A percentile compares a stretch with the other conserved stretches of the same genome.
phyloP scores from a whole-genome alignment of 2,329 filamentous ascomycete genomes.

The Ambrosiella beaveri region DNA sequence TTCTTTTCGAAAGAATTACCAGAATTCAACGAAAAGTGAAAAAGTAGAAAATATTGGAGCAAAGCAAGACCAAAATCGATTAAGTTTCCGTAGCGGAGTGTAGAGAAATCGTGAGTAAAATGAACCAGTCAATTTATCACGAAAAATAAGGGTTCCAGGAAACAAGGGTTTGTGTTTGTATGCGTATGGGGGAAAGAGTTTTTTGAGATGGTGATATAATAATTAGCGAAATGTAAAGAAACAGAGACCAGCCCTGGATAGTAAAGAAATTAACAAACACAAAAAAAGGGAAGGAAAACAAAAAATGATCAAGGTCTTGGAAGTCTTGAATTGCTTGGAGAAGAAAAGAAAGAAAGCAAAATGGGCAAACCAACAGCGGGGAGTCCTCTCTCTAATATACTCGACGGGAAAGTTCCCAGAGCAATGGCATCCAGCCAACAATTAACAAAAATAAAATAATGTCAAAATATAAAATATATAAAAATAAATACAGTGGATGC shows the following conservation, averaged over 20 bases:
- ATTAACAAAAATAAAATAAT: conserved; percentile 23
- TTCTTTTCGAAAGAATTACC: conserved; percentile 12
- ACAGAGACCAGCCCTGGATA: conserved; percentile 38
- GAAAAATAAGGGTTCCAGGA: conserved; percentile 13
- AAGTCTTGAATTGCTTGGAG: conserved; percentile 47
- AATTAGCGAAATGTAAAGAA: conserved; percentile 15
- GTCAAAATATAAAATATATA: neutral
- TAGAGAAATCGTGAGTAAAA: conserved; percentile 7
- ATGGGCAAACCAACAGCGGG: neutral
- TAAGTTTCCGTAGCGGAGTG: conserved; percentile 2
- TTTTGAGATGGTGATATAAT: conserved; percentile 14
- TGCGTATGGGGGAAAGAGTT: conserved; percentile 17
- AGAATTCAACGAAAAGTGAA: conserved; percentile 6
- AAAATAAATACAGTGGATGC: neutral
- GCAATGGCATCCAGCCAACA: too few species aligned
- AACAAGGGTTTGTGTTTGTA: conserved; percentile 12
- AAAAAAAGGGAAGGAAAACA: conserved; percentile 21
- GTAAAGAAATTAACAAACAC: conserved; percentile 24
- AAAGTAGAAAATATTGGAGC: neutral
- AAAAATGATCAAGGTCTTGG: conserved; percentile 37
- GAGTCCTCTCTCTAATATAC: neutral
- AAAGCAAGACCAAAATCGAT: conserved; percentile 11
- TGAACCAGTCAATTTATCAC: conserved; percentile 13
- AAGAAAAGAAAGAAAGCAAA: conserved; percentile 23
- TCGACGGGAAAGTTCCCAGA: neutral